phyloP scores from a whole-genome alignment of 2,329 filamentous ascomycete species.

The Teratosphaeria viscida region DNA sequence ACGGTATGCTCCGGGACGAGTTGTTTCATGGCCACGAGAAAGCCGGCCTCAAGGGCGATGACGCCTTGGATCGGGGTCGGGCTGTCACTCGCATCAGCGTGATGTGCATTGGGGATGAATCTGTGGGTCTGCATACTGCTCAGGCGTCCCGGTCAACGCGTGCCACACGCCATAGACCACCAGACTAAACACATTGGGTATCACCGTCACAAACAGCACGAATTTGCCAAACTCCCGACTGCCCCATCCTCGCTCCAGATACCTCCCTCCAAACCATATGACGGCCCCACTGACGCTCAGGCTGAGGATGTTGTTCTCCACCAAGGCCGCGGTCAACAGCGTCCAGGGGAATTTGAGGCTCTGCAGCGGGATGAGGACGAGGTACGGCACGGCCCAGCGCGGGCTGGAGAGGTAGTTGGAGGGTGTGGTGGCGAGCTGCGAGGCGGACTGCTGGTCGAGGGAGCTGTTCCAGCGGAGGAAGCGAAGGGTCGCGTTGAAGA shows the following conservation, averaged over 20 bases:
- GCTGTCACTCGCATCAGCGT: slow-evolving; percentile 12
- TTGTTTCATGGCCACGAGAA: slow-evolving; percentile 95
- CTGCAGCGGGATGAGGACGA: slow-evolving; percentile 73
- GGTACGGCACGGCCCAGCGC: slow-evolving; percentile 53
- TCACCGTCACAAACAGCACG: slow-evolving; percentile 61
- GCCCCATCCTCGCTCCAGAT: slow-evolving; percentile 93
- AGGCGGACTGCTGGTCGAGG: slow-evolving; percentile 15
- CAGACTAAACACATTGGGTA: slow-evolving; percentile 72
- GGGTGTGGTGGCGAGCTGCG: slow-evolving; percentile 15
- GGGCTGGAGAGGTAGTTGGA: slow-evolving; percentile 25
- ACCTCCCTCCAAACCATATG: slow-evolving; percentile 83
- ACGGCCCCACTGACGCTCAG: slow-evolving; percentile 66
- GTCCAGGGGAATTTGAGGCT: slow-evolving; percentile 91
- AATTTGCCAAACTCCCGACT: slow-evolving; percentile 88
- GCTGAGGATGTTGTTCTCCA: slow-evolving; percentile 89
- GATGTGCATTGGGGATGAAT: neutral
- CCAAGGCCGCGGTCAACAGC: slow-evolving; percentile 71
- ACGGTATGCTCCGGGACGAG: slow-evolving; percentile 95
- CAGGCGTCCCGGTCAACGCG: slow-evolving; percentile 52
- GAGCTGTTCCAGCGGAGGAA: slow-evolving; percentile 52
- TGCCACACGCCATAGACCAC: slow-evolving; percentile 64
- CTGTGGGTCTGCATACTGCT: slow-evolving; percentile 49
- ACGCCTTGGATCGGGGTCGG: slow-evolving; percentile 82
- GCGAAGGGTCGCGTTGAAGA: slow-evolving; percentile 70
- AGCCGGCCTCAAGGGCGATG: slow-evolving; percentile 79